Evolutionary conservation across 345 rosid genomes (phyloP).

Genomic region (Angophora floribunda): DNA sequence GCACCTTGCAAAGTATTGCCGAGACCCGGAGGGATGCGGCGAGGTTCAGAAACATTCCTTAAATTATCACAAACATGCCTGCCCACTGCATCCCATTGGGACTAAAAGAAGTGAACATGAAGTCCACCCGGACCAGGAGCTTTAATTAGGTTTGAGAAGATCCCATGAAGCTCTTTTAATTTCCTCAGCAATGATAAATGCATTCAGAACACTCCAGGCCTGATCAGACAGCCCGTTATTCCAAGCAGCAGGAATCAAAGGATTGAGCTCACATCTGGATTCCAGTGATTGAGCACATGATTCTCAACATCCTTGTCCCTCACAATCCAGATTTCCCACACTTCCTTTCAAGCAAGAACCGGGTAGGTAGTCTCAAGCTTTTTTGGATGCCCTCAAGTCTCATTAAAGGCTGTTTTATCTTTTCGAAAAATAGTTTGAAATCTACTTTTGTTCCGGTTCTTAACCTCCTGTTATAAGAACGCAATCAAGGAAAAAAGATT

Average conservation of each 20-base stretch:
- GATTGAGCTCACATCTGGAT: not conserved
- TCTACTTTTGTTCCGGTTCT: not conserved
- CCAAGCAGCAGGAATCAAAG: not conserved
- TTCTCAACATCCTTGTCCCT: not conserved
- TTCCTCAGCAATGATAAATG: not conserved
- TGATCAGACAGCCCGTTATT: not conserved
- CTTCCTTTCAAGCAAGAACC: not conserved
- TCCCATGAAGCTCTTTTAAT: not conserved
- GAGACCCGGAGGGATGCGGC: not conserved
- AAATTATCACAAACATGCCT: not conserved
- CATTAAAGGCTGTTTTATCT: not conserved
- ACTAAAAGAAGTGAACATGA: not conserved
- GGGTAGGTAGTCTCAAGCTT: not conserved
- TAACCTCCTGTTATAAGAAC: not conserved
- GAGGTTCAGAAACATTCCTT: not conserved
- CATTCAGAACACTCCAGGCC: not conserved
- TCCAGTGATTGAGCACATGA: not conserved
- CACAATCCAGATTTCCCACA: not conserved
- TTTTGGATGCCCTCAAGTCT: not conserved
- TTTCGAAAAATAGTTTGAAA: not conserved
- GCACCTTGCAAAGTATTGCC: not conserved
- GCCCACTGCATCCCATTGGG: not conserved
- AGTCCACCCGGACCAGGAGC: not conserved
- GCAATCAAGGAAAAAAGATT: not conserved
- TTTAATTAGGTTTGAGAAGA: not conserved